phyloP scores from a whole-genome alignment of 2,329 filamentous ascomycete species.

The Cordyceps javanica region DNA sequence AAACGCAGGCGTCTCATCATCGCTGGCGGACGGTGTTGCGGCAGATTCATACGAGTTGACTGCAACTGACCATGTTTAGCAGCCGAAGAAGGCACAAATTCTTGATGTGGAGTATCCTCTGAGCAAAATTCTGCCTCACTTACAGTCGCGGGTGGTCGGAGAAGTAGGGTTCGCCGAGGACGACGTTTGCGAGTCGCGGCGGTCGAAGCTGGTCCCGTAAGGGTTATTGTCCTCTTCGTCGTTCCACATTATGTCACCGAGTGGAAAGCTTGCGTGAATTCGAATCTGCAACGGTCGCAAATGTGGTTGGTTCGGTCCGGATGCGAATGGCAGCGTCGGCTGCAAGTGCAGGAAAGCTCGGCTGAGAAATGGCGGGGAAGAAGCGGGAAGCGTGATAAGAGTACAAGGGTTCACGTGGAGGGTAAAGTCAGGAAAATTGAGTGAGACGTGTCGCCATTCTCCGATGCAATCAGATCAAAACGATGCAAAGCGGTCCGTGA shows the following conservation, averaged over 20 bases:
- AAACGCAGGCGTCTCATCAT: slow-evolving; percentile 52
- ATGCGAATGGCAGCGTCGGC: background rate
- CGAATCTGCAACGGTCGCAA: slow-evolving; percentile 14
- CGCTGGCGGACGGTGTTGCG: slow-evolving; percentile 63
- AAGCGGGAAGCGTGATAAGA: background rate
- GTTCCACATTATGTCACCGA: slow-evolving; percentile 72
- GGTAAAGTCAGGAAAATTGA: background rate
- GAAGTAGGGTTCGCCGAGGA: slow-evolving; percentile 61
- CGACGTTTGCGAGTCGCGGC: slow-evolving; percentile 71
- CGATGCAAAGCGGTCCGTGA: background rate
- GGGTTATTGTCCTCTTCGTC: slow-evolving; percentile 93
- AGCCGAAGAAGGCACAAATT: too few relatives aligned
- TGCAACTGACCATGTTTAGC: slow-evolving; percentile 12
- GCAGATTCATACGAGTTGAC: slow-evolving; percentile 53
- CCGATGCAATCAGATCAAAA: background rate
- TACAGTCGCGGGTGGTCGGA: slow-evolving; percentile 51
- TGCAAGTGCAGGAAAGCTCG: slow-evolving; percentile 4
- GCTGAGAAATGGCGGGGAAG: slow-evolving; percentile 12
- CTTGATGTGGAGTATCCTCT: background rate
- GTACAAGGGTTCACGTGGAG: background rate
- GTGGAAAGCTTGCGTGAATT: slow-evolving; percentile 10
- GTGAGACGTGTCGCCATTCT: slow-evolving; percentile 5
- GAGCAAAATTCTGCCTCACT: slow-evolving; percentile 26
- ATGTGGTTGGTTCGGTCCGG: background rate
- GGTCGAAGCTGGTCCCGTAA: slow-evolving; percentile 85